Percentiles rank a stretch among this genome's conserved stretches.
phyloP scores from a whole-genome alignment of 345 rosid species.

The Clarkia xantiana region DNA sequence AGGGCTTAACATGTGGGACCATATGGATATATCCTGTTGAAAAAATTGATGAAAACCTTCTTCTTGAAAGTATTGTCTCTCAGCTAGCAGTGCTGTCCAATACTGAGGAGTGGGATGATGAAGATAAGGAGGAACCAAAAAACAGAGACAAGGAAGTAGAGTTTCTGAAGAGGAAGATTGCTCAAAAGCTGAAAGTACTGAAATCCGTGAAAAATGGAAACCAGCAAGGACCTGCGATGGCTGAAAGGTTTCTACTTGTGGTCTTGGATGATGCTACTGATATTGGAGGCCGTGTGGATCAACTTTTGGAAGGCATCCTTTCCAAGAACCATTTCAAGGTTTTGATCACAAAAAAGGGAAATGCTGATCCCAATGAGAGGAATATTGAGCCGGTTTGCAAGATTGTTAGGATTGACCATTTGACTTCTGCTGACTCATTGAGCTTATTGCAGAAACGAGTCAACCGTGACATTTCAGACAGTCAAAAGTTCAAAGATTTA shows the following conservation, averaged over 20 bases:
- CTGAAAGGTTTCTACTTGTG: background rate
- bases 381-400: accelerated
- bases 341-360: background rate
- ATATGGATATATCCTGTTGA: background rate
- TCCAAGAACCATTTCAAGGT: accelerated
- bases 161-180: background rate
- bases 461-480: background rate
- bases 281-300: accelerated
- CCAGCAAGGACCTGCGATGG: no score
- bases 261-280: slow-evolving; percentile 4
- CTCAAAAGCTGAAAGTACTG: background rate
- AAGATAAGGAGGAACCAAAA: background rate
- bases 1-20: background rate
- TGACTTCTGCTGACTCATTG: background rate
- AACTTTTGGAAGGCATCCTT: background rate
- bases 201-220: background rate
- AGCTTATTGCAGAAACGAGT: background rate
- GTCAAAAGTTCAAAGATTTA: background rate
- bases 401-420: accelerated
- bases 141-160: no score
- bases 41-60: background rate
- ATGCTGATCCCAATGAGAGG: background rate
- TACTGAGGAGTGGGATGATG: background rate
- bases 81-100: slow-evolving; percentile 1
- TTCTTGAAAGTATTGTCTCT: slow-evolving; percentile 1